Base-by-base conservation (phyloP, 768 basidiomycete species). In the Naganishia vishniacii region DNA sequence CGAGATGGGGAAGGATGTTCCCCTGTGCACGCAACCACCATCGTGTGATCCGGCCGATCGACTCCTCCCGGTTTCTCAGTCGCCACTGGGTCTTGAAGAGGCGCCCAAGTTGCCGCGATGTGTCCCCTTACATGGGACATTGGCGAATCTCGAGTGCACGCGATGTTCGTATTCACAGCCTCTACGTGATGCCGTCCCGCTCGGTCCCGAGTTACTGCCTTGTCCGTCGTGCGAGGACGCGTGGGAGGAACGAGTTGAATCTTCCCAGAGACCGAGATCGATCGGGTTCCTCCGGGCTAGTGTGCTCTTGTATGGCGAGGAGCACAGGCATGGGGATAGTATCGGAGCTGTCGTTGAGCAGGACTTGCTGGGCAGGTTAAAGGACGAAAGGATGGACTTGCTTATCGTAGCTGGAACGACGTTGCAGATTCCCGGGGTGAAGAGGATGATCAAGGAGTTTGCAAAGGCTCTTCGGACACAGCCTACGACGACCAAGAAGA, bases 401-500 rank as follows among this genome's bases (percentile, higher is more conserved):
- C 79, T 95, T 40, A 78, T 95, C 59, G 91, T 95, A 15, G 91
- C 89, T 18, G 92, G 92, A 46, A 94, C 91, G 62, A 91, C 88
- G 75, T 78, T 95, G 64, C 82, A 86, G 67, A 88, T 95, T 16
- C 91, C 89, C 9, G 92, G 92, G 20, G 92, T 91, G 48, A 93
- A 91, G 77, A 81, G 88, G 68, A 89, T 94, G 78, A 89, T 93
- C 25, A 84, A 88, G 63, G 90, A 93, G 69, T 73, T 80, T 59
- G 83, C 86, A 26, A 89, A 88, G 77, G 86, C 87, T 20, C 84
- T 89, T 25, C 83, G 59, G 74, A 64, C 63, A 18, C 32, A 48
- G 23, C 41, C 60, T 34, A 47, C 59, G 29, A 47, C 59, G 29
- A 28, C 46, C 20, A 62, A 67, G 61, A 61, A 59, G 61, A 59